Conservation (phyloP, 306 rosid genomes). For the Carpinus viminea region DNA sequence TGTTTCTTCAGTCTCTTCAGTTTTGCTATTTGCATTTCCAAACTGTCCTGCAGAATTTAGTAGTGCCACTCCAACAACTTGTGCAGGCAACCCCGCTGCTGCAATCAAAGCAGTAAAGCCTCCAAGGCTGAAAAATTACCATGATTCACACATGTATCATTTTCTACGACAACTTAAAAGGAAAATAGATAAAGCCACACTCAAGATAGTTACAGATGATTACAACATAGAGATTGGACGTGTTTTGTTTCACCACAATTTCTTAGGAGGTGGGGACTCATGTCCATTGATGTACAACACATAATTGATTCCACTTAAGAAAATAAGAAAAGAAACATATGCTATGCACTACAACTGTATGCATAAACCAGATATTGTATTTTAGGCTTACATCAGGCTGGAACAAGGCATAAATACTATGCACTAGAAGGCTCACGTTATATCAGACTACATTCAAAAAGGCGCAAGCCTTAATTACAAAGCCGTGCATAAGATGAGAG, state of each 20-base stretch:
- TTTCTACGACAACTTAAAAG: background rate
- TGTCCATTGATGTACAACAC: background rate
- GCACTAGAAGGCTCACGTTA: background rate
- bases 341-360: background rate
- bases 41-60: slow-evolving; percentile 95
- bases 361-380: background rate
- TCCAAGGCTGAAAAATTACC: slow-evolving; percentile 79
- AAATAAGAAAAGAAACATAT: background rate
- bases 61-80: slow-evolving; percentile 71
- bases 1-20: slow-evolving; percentile 59
- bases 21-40: slow-evolving; percentile 51
- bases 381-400: background rate
- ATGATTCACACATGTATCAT: slow-evolving; percentile 20
- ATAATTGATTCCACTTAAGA: background rate
- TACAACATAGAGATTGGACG: background rate
- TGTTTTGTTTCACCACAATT: background rate
- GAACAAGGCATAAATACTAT: background rate
- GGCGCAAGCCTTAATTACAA: background rate
- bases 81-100: slow-evolving; percentile 69
- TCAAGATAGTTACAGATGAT: background rate
- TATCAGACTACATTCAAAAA: background rate
- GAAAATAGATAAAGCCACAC: background rate
- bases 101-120: slow-evolving; percentile 89
- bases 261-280: background rate
- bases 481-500: background rate